A percentile compares a stretch with the other conserved stretches of the same genome.
Evolutionary conservation across 306 rosid genomes (phyloP).

Genomic region (Canavalia ensiformis): DNA sequence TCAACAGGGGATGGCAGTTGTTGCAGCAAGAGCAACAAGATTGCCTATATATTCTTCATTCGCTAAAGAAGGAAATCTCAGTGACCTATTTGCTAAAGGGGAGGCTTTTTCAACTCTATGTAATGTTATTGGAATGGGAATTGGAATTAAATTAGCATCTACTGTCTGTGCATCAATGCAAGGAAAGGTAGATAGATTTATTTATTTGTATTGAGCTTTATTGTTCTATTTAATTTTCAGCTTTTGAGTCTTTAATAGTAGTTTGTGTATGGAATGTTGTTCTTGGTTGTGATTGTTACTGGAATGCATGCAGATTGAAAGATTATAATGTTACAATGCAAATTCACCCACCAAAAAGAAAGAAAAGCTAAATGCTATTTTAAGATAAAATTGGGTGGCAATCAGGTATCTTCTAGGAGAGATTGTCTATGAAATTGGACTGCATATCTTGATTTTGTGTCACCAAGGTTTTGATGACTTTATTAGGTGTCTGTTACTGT

Average conservation of each 20-base stretch:
- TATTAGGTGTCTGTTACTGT: too few species aligned
- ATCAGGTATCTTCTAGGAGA: neutral
- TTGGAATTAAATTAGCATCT: constrained; percentile 93
- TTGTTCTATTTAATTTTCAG: constrained; percentile 38
- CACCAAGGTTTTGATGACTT: neutral
- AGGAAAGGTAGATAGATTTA: constrained; percentile 77
- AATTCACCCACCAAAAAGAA: neutral
- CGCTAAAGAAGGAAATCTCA: constrained; percentile 98
- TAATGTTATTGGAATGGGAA: constrained; percentile 91
- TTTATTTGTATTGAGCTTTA: constrained; percentile 20
- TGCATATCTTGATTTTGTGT: neutral
- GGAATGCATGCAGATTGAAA: constrained; percentile 29
- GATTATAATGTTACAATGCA: neutral
- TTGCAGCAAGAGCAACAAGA: constrained; percentile 98
- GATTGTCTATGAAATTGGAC: constrained; percentile 8
- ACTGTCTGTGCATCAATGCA: constrained; percentile 88
- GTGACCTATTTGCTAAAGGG: constrained; percentile 98
- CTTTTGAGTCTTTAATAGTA: neutral
- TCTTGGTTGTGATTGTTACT: constrained; percentile 22
- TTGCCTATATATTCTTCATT: constrained; percentile 98
- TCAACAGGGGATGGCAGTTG: constrained; percentile 94
- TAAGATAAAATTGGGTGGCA: too few species aligned
- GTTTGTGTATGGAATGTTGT: constrained; percentile 10
- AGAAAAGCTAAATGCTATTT: neutral
- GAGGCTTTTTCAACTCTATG: constrained; percentile 98